phyloP scores from a whole-genome alignment of 345 rosid species.

The Populus nigra region DNA sequence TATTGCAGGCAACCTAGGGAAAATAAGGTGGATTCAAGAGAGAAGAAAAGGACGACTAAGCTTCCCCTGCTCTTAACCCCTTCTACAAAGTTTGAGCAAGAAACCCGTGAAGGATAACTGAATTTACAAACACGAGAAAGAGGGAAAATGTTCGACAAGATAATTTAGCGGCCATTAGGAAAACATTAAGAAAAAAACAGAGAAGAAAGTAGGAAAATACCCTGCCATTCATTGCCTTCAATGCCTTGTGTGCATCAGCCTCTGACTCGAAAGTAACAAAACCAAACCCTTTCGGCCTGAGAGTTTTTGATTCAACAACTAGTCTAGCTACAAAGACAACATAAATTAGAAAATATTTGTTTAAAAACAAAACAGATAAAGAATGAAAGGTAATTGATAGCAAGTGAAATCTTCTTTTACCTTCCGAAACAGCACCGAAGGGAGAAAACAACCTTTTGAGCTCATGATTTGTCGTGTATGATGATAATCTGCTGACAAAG shows the following conservation, averaged over 20 bases:
- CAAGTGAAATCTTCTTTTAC: slow-evolving; percentile 13
- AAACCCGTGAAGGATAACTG: neutral
- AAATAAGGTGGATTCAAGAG: too few relatives aligned
- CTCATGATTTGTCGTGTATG: slow-evolving; percentile 33
- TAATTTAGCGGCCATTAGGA: neutral
- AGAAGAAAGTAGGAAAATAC: slow-evolving; percentile 14
- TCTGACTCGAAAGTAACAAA: slow-evolving; percentile 58
- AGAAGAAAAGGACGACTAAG: too few relatives aligned
- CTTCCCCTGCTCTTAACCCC: neutral
- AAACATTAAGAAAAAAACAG: neutral
- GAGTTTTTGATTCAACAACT: slow-evolving; percentile 44
- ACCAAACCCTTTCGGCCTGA: slow-evolving; percentile 72
- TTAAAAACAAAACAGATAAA: neutral
- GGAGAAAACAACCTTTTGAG: slow-evolving; percentile 36
- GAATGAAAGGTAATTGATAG: neutral
- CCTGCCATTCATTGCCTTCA: slow-evolving; percentile 65
- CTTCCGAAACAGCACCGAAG: slow-evolving; percentile 42
- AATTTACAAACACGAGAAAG: neutral
- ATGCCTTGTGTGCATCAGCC: slow-evolving; percentile 53
- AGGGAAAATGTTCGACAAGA: too few relatives aligned
- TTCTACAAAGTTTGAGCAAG: neutral
- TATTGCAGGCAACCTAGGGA: too few relatives aligned
- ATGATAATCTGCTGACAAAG: slow-evolving; percentile 50
- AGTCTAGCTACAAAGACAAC: slow-evolving; percentile 42
- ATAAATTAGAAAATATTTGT: neutral